Base-by-base conservation (phyloP, 2,329 filamentous ascomycete species). In the Colletotrichum sp. region DNA sequence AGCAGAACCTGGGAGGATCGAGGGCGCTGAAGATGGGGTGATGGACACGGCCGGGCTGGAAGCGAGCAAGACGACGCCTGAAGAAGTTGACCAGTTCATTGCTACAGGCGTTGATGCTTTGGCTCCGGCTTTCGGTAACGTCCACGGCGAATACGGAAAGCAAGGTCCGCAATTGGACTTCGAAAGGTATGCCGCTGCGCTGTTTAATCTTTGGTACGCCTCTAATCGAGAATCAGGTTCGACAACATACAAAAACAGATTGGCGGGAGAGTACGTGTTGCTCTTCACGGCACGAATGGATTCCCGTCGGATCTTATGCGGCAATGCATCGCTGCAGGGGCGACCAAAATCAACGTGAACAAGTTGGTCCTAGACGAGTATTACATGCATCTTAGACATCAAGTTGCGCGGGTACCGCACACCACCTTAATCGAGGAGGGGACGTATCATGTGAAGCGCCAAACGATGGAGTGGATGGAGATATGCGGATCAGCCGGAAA, bases 91-190 rank as follows among this genome's bases (percentile, higher is more conserved):
- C 77, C 91, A 94, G 80, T 95, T 96, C 80, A 89, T 95, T 6
- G 89, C 87, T 3, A 94, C 93, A 10, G 94, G 93, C 1, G 93
- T 95, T 80, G 92, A 95, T 79, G 93, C 93, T 86, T 86, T 96
- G 10, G 94, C 94, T 3, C 94, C 94, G 1, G 93, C 93, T 1
- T 95, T 95, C 84, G 94, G 94, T 3, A 95, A 95, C 80, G 92
- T 95, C 44, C 94, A 95, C 84, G 94, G 94, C 8, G 91, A 93
- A 79, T 95, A 95, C 82, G 93, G 93, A 84, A 89, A 90, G 1
- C 84, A 90, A 16, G 93, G 93, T 0, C 90, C 92, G 32, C 87
- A 89, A 81, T 82, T 94, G 32, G 92, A 94, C 80, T 93, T 79
- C 82, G 90, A 86, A 44, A 81, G 86, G 63, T 76, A 49, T 24